Base-by-base conservation (phyloP, 495 filamentous ascomycete genomes). In the Wilcoxina mikolae region DNA sequence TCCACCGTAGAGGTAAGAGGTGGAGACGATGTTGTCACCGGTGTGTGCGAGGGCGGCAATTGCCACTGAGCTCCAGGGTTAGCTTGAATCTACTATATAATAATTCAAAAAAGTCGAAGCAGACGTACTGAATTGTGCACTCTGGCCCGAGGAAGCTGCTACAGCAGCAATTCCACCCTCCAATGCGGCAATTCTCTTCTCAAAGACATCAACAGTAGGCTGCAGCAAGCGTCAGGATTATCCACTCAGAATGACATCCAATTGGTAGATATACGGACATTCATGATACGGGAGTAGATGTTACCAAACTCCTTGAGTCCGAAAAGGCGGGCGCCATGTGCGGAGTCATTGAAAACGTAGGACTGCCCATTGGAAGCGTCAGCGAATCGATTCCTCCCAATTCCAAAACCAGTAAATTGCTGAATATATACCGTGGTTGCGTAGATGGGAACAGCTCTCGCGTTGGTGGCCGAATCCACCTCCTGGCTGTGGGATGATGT, bases 251-350 rank as follows among this genome's bases (percentile, higher is more conserved):
- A 35, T 4, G 9, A 5, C 20, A n/a, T 51, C 20, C 31, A 7
- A 46, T 46, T 12, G 11, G 43, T 7, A 17, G 45, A 27, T 23
- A 48, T 55, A 61, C 69, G 50, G 68, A 79, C 78, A 68, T 98
- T 98, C 87, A 93, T 94, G 61, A 98, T 91, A 54, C 91, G 83
- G 64, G 82, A 87, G 75, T 98, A 98, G 72, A 98, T 95, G 70
- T 98, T 95, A 64, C 62, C 93, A 67, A 93, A 90, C 69, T 95
- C 90, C 68, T 95, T 94, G 71, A 98, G 87, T 60, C 87, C 87
- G 67, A 98, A 98, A 23, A 98, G 82, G 65, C 90, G 81, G 49
- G 93, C 93, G 58, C 88, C 91, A 68, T 96, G 91, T 48, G 89
- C 91, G 31, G 87, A 94, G 73, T 95, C 87, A 77, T 96, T 87